phyloP scores from a whole-genome alignment of 805 yeast genomes.

The Ogataea pilisensis region DNA sequence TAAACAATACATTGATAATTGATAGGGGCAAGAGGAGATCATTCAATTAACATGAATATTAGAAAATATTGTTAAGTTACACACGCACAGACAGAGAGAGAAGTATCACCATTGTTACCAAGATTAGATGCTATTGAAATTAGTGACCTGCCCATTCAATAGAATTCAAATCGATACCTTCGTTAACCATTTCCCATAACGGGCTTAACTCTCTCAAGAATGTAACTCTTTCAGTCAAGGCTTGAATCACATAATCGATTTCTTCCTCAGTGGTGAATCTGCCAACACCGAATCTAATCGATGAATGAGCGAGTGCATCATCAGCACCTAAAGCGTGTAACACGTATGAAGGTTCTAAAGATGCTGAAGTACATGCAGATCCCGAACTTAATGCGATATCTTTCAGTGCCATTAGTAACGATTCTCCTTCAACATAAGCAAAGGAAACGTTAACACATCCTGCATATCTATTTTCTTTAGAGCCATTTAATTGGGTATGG shows the following conservation, averaged over 20 bases:
- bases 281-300: conserved; percentile 95
- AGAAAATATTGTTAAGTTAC: too few relatives aligned
- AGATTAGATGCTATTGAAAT: too few relatives aligned
- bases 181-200: conserved; percentile 99
- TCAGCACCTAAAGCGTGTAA: conserved; percentile 96
- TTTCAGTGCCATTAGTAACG: conserved; percentile 93
- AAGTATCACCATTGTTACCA: too few relatives aligned
- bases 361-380: conserved; percentile 98
- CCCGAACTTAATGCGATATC: conserved; percentile 96
- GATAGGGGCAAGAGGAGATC: too few relatives aligned
- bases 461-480: conserved; percentile 65
- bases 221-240: conserved; percentile 83
- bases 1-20: too few relatives aligned
- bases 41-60: too few relatives aligned
- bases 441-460: conserved; percentile 97
- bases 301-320: conserved; percentile 97
- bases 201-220: conserved; percentile 92
- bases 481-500: conserved; percentile 89
- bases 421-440: conserved; percentile 98
- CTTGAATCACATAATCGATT: conserved; percentile 87
- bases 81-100: too few relatives aligned
- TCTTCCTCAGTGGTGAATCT: conserved; percentile 96
- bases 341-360: conserved; percentile 95
- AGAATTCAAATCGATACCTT: conserved; percentile 89
- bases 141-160: conserved; percentile 98